Evolutionary conservation across 2,329 filamentous ascomycete species (phyloP).

Genomic region (Monosporascus sp.): DNA sequence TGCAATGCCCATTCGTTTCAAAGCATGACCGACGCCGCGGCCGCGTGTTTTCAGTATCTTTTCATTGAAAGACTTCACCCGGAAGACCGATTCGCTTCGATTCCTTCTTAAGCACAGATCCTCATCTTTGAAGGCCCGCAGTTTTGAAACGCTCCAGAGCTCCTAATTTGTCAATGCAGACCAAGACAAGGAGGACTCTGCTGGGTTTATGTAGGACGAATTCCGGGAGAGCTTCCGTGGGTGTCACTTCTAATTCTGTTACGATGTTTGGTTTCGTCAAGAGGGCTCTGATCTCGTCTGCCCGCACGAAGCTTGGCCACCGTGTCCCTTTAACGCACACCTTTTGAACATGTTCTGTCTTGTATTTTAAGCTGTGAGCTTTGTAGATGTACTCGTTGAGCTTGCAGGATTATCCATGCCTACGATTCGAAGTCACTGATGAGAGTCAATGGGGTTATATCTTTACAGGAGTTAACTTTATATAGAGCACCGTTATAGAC

Average conservation of each 20-base stretch:
- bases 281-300: neutral
- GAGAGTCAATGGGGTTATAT: no score
- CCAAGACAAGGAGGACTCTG: slow-evolving; percentile 1
- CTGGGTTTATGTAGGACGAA: neutral
- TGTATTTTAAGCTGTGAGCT: no score
- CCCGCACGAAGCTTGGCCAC: neutral
- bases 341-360: no score
- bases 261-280: neutral
- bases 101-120: neutral
- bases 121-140: slow-evolving; percentile 1
- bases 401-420: no score
- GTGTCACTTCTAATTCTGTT: neutral
- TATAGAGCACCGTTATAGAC: no score
- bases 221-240: neutral
- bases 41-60: neutral
- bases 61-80: neutral
- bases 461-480: no score
- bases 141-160: neutral
- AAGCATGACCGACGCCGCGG: neutral
- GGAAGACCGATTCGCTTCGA: neutral
- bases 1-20: neutral
- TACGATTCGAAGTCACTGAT: no score
- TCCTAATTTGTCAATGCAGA: neutral
- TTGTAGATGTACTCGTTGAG: no score
- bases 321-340: no score